Percentiles rank a stretch among this genome's conserved stretches.
These are phyloP conservation scores for Raphanus sativus DNA, from an alignment of 345 rosid species.

Conservation along the genomic window DNA sequence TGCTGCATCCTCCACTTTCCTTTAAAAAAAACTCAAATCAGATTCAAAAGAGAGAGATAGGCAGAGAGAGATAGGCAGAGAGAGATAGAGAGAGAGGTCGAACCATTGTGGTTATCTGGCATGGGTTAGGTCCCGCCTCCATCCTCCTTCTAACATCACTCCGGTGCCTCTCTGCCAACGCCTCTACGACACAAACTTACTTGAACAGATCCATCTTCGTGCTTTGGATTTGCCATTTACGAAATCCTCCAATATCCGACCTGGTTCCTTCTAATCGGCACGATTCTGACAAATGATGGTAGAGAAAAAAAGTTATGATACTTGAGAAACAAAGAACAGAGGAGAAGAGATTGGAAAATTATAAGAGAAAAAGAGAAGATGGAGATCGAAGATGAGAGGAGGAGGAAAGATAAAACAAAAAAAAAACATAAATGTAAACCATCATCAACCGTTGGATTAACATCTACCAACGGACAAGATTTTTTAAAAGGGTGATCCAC, in stretches of 20 bases:
- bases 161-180: not conserved
- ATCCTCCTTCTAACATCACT: not conserved
- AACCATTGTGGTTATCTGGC: not conserved
- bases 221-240: not conserved
- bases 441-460: too few species aligned
- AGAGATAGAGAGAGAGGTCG: not conserved
- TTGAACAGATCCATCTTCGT: not conserved
- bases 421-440: too few species aligned
- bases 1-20: not conserved
- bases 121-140: not conserved
- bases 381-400: too few species aligned
- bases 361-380: too few species aligned
- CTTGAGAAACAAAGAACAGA: too few species aligned
- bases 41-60: not conserved
- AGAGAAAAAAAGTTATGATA: too few species aligned
- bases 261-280: not conserved
- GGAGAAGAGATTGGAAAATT: too few species aligned
- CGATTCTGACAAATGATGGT: too few species aligned
- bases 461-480: too few species aligned
- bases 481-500: too few species aligned
- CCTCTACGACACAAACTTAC: not conserved
- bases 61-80: not conserved
- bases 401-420: too few species aligned
- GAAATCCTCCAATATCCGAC: not conserved
- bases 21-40: not conserved